Evolutionary conservation across 371 early-diverging fungal species (phyloP), one percentile per base, ranked within the genome.

Genomic region (Umbelopsis sp.): DNA sequence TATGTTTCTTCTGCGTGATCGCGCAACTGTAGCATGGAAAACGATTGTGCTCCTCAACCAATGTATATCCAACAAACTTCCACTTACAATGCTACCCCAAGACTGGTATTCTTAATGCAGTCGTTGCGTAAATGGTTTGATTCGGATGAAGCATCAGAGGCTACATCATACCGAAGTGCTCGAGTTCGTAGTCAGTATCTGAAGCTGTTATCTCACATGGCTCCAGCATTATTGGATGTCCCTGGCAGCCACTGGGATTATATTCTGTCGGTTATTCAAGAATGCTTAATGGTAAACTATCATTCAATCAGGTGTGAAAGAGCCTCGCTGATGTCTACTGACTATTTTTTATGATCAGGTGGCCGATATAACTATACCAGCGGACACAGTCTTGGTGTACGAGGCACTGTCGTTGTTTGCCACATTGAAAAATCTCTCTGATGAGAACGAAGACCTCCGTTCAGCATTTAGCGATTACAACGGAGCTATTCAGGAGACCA

Each of bases 171-270:
- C 37, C 69, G 74, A 41, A 68, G 48, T 18, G 70, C 70, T 22
- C 76, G 76, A 9, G 67, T 83, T 0, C 73, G 75, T 16, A 76
- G 82, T 0, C 72, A 85, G 50, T 50, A 85, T 25, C 76, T 81
- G 25, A 72, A 76, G 45, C 69, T 87, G 0, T 69, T 87, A 44
- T 71, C 71, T 1, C 63, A 80, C 29, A 63, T 87, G 20, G 77
- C 84, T 0, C 69, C 76, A 9, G 77, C 86, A 6, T 71, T 87
- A 0, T 83, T 85, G 72, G 85, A 87, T 37, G 76, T 81, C 25
- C 76, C 81, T 0, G 87, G 84, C 12, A 76, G 79, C 8, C 86
- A 87, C 50, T 87, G 89, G 89, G 77, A 83, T 2, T 78, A 82
- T 67, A 84, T 88, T 70, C 72, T 89, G 46, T 74, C 78, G 0